Conservation (phyloP, 73 alveolate genomes). For the Blepharisma japonicum region DNA sequence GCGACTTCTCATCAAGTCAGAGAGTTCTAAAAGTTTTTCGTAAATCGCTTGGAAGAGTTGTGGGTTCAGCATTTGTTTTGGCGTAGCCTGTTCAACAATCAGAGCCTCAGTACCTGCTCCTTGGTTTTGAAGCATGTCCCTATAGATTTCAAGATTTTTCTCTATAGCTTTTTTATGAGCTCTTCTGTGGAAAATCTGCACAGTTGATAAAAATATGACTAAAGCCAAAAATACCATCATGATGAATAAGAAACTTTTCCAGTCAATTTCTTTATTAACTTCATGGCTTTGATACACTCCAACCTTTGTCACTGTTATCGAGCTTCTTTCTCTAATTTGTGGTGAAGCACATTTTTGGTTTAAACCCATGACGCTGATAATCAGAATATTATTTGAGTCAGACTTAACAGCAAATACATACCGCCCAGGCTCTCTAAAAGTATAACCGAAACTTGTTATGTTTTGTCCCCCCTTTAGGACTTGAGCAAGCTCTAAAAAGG, state of each 20-base stretch:
- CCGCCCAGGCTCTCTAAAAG: neutral
- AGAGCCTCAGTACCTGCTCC: neutral
- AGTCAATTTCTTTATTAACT: neutral
- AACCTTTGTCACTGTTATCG: neutral
- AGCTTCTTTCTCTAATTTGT: neutral
- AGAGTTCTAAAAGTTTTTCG: neutral
- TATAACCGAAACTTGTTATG: neutral
- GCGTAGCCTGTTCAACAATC: neutral
- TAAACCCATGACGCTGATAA: neutral
- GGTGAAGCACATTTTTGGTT: neutral
- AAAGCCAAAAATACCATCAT: neutral
- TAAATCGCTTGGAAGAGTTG: constrained; percentile 19
- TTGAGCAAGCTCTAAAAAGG: constrained; percentile 20
- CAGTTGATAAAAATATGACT: neutral
- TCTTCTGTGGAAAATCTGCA: neutral
- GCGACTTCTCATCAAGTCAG: neutral
- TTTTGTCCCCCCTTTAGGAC: neutral
- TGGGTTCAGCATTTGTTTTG: neutral
- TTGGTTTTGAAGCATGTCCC: neutral
- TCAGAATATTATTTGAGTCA: neutral
- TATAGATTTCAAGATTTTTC: neutral
- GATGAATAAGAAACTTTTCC: neutral
- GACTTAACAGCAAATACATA: neutral
- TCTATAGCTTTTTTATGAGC: neutral
- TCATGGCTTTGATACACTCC: neutral